Conservation (phyloP, 768 basidiomycete species). For the Podaxis rugospora region DNA sequence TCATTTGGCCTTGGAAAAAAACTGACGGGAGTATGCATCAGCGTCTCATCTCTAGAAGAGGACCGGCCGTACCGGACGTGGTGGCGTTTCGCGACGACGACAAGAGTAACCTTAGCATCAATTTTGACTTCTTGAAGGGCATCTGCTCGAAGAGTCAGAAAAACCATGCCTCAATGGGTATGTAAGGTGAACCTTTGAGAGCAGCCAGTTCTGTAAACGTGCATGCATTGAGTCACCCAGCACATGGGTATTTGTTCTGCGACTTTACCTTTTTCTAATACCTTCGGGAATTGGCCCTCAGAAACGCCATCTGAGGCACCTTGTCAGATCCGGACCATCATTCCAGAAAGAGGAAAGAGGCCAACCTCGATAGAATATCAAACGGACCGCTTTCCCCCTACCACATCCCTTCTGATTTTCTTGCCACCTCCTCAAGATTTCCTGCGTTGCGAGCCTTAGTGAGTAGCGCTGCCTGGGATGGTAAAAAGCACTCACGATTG, state of each 20-base stretch:
- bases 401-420: conserved; percentile 45
- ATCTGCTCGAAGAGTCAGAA: conserved; percentile 30
- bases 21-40: background rate
- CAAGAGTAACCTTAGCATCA: conserved; percentile 62
- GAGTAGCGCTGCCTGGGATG: background rate
- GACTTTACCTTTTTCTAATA: conserved; percentile 50
- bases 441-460: conserved; percentile 27
- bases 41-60: background rate
- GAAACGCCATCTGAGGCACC: conserved; percentile 40
- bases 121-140: conserved; percentile 59
- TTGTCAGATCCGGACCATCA: conserved; percentile 3
- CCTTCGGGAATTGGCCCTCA: conserved; percentile 43
- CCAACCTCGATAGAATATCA: conserved; percentile 67
- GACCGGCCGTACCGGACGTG: conserved; percentile 38
- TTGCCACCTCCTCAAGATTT: conserved; percentile 50
- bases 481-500: conserved; percentile 32
- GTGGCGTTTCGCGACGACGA: conserved; percentile 78
- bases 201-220: conserved; percentile 47
- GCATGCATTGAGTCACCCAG: conserved; percentile 11
- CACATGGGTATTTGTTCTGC: background rate
- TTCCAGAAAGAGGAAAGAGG: conserved; percentile 17
- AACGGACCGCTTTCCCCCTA: conserved; percentile 36
- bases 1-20: conserved; percentile 15
- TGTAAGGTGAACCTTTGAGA: conserved; percentile 43
- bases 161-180: background rate